Base-by-base conservation (phyloP, 352 stramenopile species). In the Globisporangium uncinulatum region DNA sequence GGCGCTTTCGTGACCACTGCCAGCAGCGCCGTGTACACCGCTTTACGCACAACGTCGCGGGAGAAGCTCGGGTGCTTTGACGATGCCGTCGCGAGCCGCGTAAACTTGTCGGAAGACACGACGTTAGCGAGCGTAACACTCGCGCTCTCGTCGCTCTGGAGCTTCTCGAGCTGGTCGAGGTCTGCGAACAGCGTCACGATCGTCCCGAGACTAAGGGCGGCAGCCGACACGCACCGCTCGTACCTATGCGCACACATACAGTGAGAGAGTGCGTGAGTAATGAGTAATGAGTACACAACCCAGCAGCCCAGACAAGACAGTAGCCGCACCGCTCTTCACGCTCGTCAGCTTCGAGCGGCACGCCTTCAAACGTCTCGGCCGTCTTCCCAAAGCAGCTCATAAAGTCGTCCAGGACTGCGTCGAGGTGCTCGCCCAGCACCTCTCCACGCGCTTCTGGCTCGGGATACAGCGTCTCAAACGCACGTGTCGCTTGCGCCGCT, bases 41-140 rank as follows among this genome's bases (percentile, higher is more conserved):
- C 76, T 57, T 76, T 84, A 21, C 83, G 73, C 36, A 94, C 79
- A 51, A 62, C 70, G 42, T 87, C 79, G 21, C 81, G 75, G 20
- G 81, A 77, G 46, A 94, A 94, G 47, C 83, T 90, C 19, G 71
- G 58, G 51, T 91, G 86, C 67, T 94, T 94, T 0, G 81, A 91
- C 4, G 77, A 71, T 13, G 71, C 65, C 2, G 74, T 77, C 6
- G 76, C 75, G 21, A 91, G 67, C 3, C 66, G 67, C 11, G 58
- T 69, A 46, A 93, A 90, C 41, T 81, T 79, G 56, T 87, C 76
- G 0, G 76, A 81, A 1, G 70, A 78, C 13, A 90, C 66, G 0
- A 92, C 68, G 2, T 59, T 63, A 2, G 74, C 75, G 43, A 89
- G 69, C 0, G 78, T 76, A 43, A 69, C 73, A 9, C 37, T 60